Conservation (phyloP, 805 yeast species). For the Blastobotrys chiropterorum region DNA sequence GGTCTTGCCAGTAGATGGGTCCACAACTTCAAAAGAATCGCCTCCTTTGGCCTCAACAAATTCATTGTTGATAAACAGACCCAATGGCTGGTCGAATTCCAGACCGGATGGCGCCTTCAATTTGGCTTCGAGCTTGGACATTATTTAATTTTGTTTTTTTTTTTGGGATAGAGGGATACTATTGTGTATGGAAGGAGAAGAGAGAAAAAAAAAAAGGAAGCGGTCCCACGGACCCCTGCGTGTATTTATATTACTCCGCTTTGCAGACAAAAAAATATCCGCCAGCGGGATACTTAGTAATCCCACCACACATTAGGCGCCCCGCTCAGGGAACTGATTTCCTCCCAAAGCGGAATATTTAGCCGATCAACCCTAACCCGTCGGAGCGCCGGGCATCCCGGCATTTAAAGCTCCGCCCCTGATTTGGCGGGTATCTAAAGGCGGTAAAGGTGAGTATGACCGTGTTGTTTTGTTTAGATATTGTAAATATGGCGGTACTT, state of each 20-base stretch:
- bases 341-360: not conserved
- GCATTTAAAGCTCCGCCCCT: too few relatives aligned
- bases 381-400: not conserved
- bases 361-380: not conserved
- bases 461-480: too few relatives aligned
- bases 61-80: conserved; percentile 82
- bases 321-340: too few relatives aligned
- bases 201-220: not conserved
- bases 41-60: conserved; percentile 53
- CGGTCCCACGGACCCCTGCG: not conserved
- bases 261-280: not conserved
- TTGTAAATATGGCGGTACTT: too few relatives aligned
- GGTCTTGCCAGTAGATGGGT: conserved; percentile 42
- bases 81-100: conserved; percentile 71
- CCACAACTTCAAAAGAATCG: conserved; percentile 53
- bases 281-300: not conserved
- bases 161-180: not conserved
- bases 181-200: not conserved
- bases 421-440: too few relatives aligned
- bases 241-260: not conserved
- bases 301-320: not conserved
- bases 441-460: too few relatives aligned
- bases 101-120: conserved; percentile 35
- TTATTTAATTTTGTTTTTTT: not conserved
- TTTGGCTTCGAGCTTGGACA: not conserved